Conservation (phyloP, 2,329 filamentous ascomycete species). For the Parastagonospora nodorum region DNA sequence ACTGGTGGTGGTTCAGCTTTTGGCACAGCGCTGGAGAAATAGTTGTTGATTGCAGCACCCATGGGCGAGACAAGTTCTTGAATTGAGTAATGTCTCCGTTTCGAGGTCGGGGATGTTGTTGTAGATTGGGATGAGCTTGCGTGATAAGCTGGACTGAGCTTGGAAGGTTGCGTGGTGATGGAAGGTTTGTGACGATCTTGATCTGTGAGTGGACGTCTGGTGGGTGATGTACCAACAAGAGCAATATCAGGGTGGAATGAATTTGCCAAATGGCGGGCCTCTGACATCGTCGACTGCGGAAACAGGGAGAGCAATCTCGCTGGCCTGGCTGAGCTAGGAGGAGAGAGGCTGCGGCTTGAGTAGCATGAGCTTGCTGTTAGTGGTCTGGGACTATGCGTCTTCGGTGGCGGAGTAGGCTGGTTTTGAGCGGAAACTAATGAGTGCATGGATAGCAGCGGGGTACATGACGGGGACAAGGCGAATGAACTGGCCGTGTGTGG, state of each 20-base stretch:
- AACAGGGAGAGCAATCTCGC: slow-evolving; percentile 11
- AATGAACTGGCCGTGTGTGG: slow-evolving; percentile 36
- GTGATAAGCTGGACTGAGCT: slow-evolving; percentile 8
- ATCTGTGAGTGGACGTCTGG: slow-evolving; percentile 1
- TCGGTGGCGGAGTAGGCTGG: slow-evolving; percentile 19
- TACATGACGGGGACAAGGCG: slow-evolving; percentile 30
- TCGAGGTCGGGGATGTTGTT: background rate
- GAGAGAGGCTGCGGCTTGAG: slow-evolving; percentile 7
- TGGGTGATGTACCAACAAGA: slow-evolving; percentile 1
- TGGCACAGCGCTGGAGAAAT: slow-evolving; percentile 7
- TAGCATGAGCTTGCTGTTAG: slow-evolving; percentile 7
- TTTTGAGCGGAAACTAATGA: slow-evolving; percentile 13
- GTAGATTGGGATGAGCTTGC: slow-evolving; percentile 6
- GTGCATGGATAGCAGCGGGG: slow-evolving; percentile 22
- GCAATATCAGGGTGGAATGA: background rate
- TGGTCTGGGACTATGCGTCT: slow-evolving; percentile 14
- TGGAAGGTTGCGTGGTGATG: background rate
- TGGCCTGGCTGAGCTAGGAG: slow-evolving; percentile 3
- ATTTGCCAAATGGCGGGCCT: background rate
- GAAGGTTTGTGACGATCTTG: background rate
- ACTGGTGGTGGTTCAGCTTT: background rate
- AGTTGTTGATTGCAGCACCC: slow-evolving; percentile 19
- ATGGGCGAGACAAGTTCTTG: slow-evolving; percentile 17
- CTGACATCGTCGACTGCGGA: slow-evolving; percentile 1
- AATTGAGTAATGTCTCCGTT: slow-evolving; percentile 2